Conservation (phyloP, 805 yeast species). For the Teunomyces kruisii region DNA sequence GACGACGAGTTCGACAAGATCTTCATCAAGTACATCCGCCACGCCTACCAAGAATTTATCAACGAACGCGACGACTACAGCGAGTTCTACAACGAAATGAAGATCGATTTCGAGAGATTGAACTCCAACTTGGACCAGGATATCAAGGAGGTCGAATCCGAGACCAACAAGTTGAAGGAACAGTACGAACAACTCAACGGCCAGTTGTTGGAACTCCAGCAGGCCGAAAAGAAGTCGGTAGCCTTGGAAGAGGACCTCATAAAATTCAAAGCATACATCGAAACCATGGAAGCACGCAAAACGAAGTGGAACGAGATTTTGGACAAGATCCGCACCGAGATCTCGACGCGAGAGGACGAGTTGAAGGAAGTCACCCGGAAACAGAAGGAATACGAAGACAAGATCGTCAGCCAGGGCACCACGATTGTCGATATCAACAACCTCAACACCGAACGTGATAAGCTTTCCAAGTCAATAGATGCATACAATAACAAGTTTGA, state of each 20-base stretch:
- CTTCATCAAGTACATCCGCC: constrained; percentile 59
- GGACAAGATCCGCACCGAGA: constrained; percentile 56
- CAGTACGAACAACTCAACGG: constrained; percentile 42
- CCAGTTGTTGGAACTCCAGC: constrained; percentile 47
- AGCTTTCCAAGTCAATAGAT: constrained; percentile 55
- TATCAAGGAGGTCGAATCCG: constrained; percentile 38
- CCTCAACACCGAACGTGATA: constrained; percentile 61
- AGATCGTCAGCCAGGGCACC: constrained; percentile 54
- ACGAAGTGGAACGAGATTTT: constrained; percentile 62
- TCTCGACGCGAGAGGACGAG: constrained; percentile 43
- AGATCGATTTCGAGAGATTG: constrained; percentile 52
- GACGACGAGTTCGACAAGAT: constrained; percentile 52
- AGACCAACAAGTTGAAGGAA: constrained; percentile 38
- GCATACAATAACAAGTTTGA: constrained; percentile 40
- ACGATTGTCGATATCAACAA: constrained; percentile 63
- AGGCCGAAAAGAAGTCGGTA: constrained; percentile 54
- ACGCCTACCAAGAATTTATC: constrained; percentile 67
- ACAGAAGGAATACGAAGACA: constrained; percentile 40
- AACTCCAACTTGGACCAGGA: constrained; percentile 50
- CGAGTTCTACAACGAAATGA: constrained; percentile 54
- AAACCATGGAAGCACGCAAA: constrained; percentile 63
- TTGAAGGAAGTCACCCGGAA: constrained; percentile 39
- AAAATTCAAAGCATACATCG: constrained; percentile 71
- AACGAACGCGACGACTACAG: constrained; percentile 63
- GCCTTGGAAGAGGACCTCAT: constrained; percentile 70